phyloP scores from a whole-genome alignment of 306 rosid genomes.

The Benincasa hispida region DNA sequence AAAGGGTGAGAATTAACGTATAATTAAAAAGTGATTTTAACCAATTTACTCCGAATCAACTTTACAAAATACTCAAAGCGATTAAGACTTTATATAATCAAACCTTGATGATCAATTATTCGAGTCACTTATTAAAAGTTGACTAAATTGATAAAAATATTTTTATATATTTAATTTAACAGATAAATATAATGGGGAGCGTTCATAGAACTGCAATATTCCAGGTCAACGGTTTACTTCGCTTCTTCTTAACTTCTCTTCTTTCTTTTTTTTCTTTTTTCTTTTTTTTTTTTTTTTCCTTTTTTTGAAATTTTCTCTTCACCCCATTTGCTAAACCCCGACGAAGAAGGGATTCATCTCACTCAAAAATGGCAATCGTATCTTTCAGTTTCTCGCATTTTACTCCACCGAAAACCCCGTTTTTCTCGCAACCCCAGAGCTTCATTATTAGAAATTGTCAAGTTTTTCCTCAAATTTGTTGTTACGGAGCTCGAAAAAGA shows the following conservation, averaged over 20 bases:
- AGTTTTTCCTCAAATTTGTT: not conserved
- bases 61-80: no score
- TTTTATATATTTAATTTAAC: not conserved
- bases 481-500: not conserved
- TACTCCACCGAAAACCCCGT: not conserved
- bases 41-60: no score
- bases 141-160: not conserved
- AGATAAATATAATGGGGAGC: not conserved
- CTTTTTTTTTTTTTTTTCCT: no score
- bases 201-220: not conserved
- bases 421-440: not conserved
- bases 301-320: not conserved
- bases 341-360: not conserved
- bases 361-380: not conserved
- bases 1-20: no score
- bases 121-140: no score
- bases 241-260: not conserved
- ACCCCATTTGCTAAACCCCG: not conserved
- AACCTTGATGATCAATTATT: no score
- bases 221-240: not conserved
- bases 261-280: no score
- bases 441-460: not conserved
- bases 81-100: no score
- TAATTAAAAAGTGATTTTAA: no score
- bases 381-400: not conserved